A percentile compares a stretch with the other conserved stretches of the same genome.
These are phyloP conservation scores for Talaromyces sp. DNA, from an alignment of 2,329 filamentous ascomycete species.

Conservation along the genomic window DNA sequence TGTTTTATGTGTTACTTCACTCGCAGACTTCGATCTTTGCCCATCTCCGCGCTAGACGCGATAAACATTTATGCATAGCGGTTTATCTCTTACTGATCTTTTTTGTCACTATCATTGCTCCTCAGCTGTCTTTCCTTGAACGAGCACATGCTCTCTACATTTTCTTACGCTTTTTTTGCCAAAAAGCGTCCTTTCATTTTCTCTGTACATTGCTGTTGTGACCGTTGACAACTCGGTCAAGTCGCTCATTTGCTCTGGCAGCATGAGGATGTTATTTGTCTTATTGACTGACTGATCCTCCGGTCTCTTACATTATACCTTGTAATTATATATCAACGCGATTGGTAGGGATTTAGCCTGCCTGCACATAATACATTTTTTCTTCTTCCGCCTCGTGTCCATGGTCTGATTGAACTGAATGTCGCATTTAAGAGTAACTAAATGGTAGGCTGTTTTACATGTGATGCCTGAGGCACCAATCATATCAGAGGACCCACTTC, in stretches of 20 bases:
- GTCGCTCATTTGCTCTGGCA: slow-evolving; percentile 15
- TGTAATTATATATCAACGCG: slow-evolving; percentile 15
- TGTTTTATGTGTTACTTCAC: slow-evolving; percentile 16
- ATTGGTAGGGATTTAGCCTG: slow-evolving; percentile 4
- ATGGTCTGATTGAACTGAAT: too few relatives aligned
- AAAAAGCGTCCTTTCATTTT: neutral
- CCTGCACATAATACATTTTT: slow-evolving; percentile 13
- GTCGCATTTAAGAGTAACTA: too few relatives aligned
- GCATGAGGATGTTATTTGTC: slow-evolving; percentile 8
- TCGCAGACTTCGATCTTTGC: slow-evolving; percentile 16
- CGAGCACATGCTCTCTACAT: slow-evolving; percentile 11
- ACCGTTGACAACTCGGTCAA: slow-evolving; percentile 4
- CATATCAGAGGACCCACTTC: neutral
- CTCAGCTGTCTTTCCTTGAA: slow-evolving; percentile 4
- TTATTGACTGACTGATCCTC: neutral
- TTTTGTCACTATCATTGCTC: neutral
- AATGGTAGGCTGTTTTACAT: neutral
- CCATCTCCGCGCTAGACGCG: slow-evolving; percentile 16
- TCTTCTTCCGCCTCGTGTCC: too few relatives aligned
- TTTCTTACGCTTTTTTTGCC: slow-evolving; percentile 21
- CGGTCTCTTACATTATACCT: slow-evolving; percentile 10
- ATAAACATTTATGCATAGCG: slow-evolving; percentile 14
- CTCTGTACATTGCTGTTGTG: slow-evolving; percentile 17
- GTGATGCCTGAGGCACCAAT: slow-evolving; percentile 1
- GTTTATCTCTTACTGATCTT: slow-evolving; percentile 13